phyloP scores from a whole-genome alignment of 2,329 filamentous ascomycete genomes.

The Alternaria conjuncta region DNA sequence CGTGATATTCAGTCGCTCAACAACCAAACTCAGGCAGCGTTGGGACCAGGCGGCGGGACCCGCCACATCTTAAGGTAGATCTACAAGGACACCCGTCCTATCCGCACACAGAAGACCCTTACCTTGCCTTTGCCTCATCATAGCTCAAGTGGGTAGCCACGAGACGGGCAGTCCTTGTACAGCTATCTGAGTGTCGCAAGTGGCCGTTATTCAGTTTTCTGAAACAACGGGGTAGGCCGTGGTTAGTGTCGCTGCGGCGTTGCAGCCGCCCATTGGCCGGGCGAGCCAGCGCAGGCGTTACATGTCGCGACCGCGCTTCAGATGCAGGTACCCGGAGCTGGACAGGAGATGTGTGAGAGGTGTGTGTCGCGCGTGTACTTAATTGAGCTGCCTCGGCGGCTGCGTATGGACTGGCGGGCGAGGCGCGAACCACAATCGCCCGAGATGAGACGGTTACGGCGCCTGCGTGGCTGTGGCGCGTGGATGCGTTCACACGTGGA shows the following conservation, averaged over 20 bases:
- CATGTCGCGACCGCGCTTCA: slow-evolving; percentile 33
- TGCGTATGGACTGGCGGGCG: slow-evolving; percentile 6
- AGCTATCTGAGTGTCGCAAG: slow-evolving; percentile 22
- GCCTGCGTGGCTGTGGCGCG: neutral
- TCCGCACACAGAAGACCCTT: neutral
- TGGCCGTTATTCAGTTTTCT: slow-evolving; percentile 20
- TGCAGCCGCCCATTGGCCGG: slow-evolving; percentile 21
- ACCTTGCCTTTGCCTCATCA: neutral
- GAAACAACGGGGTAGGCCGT: slow-evolving; percentile 26
- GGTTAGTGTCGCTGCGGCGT: slow-evolving; percentile 10
- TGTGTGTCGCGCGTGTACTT: slow-evolving; percentile 13
- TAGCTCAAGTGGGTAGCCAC: neutral
- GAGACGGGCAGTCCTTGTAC: slow-evolving; percentile 19
- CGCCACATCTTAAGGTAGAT: slow-evolving; percentile 32
- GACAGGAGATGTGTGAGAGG: slow-evolving; percentile 16
- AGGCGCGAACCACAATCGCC: neutral
- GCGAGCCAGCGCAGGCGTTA: slow-evolving; percentile 7
- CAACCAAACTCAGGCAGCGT: slow-evolving; percentile 20
- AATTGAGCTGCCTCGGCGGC: slow-evolving; percentile 11
- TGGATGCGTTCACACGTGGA: slow-evolving; percentile 12
- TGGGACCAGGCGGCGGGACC: slow-evolving; percentile 6
- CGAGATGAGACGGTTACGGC: slow-evolving; percentile 1
- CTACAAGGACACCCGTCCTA: slow-evolving; percentile 20
- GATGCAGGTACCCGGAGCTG: slow-evolving; percentile 17
- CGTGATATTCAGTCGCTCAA: slow-evolving; percentile 38